Evolutionary conservation across 2,329 filamentous ascomycete genomes (phyloP).

Genomic region (Didymella glomerata): DNA sequence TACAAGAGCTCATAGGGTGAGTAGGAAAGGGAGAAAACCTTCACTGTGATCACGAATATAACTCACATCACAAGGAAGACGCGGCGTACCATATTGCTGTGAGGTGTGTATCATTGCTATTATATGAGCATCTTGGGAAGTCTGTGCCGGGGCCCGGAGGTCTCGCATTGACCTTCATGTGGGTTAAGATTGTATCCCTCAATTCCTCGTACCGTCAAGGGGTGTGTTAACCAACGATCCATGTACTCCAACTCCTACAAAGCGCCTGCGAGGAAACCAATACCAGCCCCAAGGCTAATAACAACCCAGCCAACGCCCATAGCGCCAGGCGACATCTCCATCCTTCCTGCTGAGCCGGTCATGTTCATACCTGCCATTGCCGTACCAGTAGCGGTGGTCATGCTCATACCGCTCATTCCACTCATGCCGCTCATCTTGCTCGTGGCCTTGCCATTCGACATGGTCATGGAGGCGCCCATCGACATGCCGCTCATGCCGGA

Average conservation of each 20-base stretch:
- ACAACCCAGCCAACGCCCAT: slow-evolving; percentile 23
- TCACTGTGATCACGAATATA: too few species aligned
- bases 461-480: slow-evolving; percentile 34
- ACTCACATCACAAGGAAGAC: neutral
- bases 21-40: too few species aligned
- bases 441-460: slow-evolving; percentile 31
- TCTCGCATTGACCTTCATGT: neutral
- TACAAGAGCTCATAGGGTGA: too few species aligned
- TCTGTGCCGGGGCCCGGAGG: neutral
- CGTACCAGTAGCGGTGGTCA: slow-evolving; percentile 53
- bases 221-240: neutral
- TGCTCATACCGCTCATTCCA: slow-evolving; percentile 22
- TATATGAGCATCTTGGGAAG: neutral
- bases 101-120: neutral
- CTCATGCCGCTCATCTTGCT: slow-evolving; percentile 14
- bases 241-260: slow-evolving; percentile 8
- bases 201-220: neutral
- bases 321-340: slow-evolving; percentile 16
- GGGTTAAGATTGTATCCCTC: neutral
- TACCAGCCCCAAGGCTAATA: slow-evolving; percentile 32
- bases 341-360: slow-evolving; percentile 20
- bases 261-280: slow-evolving; percentile 22
- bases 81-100: neutral
- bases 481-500: slow-evolving; percentile 49
- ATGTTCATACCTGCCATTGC: slow-evolving; percentile 48